phyloP scores from a whole-genome alignment of 192 early-diverging fungal species.

The Coemansia sp. region DNA sequence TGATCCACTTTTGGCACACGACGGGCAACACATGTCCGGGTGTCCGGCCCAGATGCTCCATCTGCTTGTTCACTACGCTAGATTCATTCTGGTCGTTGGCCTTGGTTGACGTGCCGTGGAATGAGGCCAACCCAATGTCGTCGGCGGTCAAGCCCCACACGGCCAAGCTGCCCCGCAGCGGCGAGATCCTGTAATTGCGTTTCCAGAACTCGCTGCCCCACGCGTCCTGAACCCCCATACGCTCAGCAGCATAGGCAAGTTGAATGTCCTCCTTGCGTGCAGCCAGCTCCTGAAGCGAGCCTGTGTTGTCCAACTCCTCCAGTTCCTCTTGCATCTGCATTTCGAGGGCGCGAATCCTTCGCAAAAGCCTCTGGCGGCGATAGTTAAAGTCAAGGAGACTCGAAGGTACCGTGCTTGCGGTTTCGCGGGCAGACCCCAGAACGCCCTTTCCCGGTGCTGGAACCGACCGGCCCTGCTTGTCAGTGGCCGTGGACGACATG shows the following conservation, averaged over 20 bases:
- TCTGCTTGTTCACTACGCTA: slow-evolving; percentile 76
- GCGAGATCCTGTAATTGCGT: slow-evolving; percentile 67
- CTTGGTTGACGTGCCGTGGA: slow-evolving; percentile 92
- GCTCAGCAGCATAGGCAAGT: slow-evolving; percentile 56
- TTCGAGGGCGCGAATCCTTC: slow-evolving; percentile 1
- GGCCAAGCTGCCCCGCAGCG: slow-evolving; percentile 82
- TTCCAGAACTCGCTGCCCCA: slow-evolving; percentile 84
- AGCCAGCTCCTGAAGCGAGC: slow-evolving; percentile 11
- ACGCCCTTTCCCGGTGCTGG: slow-evolving; percentile 91
- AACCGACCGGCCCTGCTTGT: slow-evolving; percentile 90
- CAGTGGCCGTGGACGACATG: slow-evolving; percentile 79
- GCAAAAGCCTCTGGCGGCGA: slow-evolving; percentile 66
- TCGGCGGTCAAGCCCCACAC: slow-evolving; percentile 82
- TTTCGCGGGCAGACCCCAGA: slow-evolving; percentile 79
- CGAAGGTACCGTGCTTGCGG: slow-evolving; percentile 44
- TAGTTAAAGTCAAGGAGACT: slow-evolving; percentile 72
- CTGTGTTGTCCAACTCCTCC: background rate
- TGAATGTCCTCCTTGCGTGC: too few species aligned
- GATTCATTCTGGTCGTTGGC: slow-evolving; percentile 98
- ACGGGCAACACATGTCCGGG: slow-evolving; percentile 74
- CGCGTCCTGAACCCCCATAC: slow-evolving; percentile 56
- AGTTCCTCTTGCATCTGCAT: slow-evolving; percentile 3
- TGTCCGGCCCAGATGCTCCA: slow-evolving; percentile 79
- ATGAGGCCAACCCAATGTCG: slow-evolving; percentile 89
- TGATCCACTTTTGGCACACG: slow-evolving; percentile 88